Percentiles rank a stretch among this genome's conserved stretches.
Evolutionary conservation across 805 yeast genomes (phyloP).

Genomic region (Candida oleophila): DNA sequence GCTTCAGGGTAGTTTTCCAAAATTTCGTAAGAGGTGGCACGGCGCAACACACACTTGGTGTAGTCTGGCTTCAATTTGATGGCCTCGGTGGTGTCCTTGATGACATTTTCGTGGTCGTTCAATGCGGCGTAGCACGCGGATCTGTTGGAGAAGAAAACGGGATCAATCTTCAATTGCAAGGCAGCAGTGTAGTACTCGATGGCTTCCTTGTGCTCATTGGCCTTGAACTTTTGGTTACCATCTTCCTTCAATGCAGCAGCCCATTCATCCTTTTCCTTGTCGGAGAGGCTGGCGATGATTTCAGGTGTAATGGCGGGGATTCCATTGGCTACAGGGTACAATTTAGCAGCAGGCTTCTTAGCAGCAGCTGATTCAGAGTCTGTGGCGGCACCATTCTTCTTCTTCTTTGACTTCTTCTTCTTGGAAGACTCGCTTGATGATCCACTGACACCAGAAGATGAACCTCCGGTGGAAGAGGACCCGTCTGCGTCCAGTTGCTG

Average conservation of each 20-base stretch:
- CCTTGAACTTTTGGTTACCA: constrained; percentile 79
- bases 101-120: constrained; percentile 76
- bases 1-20: constrained; percentile 79
- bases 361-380: constrained; percentile 27
- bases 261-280: constrained; percentile 56
- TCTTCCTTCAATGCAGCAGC: constrained; percentile 82
- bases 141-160: constrained; percentile 90
- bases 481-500: constrained; percentile 13
- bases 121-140: constrained; percentile 93
- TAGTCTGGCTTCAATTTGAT: constrained; percentile 85
- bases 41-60: constrained; percentile 85
- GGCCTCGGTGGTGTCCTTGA: constrained; percentile 86
- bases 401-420: constrained; percentile 46
- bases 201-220: constrained; percentile 71
- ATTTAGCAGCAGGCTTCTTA: constrained; percentile 12
- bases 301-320: constrained; percentile 57
- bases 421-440: constrained; percentile 21
- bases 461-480: constrained; percentile 14
- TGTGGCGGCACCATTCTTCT: constrained; percentile 30
- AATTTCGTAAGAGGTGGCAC: constrained; percentile 89
- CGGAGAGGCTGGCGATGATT: constrained; percentile 42
- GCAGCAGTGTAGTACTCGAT: constrained; percentile 79
- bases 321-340: constrained; percentile 57
- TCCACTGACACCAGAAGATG: constrained; percentile 5
- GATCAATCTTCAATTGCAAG: constrained; percentile 70